Conservation (phyloP, 345 rosid genomes). For the Syzygium oleosum region DNA sequence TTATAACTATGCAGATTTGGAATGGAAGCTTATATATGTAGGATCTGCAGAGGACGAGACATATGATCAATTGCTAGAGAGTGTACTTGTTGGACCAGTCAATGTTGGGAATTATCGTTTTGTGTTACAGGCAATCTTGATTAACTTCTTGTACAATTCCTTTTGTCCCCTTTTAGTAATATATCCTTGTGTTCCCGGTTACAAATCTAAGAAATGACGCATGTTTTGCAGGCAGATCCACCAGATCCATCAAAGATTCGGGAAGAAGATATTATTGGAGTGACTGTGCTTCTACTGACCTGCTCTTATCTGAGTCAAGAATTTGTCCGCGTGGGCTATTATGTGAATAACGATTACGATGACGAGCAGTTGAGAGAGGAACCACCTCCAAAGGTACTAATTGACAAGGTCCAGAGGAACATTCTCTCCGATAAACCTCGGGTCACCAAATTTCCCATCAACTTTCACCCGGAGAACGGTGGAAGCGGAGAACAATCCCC, state of each 20-base stretch:
- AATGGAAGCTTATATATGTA: conserved; percentile 94
- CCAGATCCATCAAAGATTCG: conserved; percentile 87
- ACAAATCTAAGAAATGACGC: neutral
- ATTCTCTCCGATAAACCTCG: conserved; percentile 85
- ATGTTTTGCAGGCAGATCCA: conserved; percentile 59
- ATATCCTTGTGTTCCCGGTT: neutral
- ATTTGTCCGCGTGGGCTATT: conserved; percentile 81
- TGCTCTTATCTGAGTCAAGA: conserved; percentile 89
- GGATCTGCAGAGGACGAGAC: conserved; percentile 98
- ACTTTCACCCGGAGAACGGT: conserved; percentile 70
- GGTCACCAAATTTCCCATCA: conserved; percentile 91
- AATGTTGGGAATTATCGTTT: conserved; percentile 89
- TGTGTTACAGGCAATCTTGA: conserved; percentile 51
- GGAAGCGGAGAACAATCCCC: conserved; percentile 27
- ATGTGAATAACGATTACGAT: conserved; percentile 85
- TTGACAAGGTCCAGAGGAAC: conserved; percentile 77
- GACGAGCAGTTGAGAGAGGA: conserved; percentile 89
- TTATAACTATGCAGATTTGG: conserved; percentile 47
- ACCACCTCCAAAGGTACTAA: conserved; percentile 69
- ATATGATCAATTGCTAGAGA: conserved; percentile 72
- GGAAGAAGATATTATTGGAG: conserved; percentile 85
- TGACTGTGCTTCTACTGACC: conserved; percentile 71
- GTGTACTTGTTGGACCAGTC: conserved; percentile 94
- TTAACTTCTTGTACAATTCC: neutral
- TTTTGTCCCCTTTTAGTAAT: neutral